These are phyloP conservation scores for Monoraphidium neglectum DNA, from an alignment of 139 green algal species.

Conservation along the genomic window DNA sequence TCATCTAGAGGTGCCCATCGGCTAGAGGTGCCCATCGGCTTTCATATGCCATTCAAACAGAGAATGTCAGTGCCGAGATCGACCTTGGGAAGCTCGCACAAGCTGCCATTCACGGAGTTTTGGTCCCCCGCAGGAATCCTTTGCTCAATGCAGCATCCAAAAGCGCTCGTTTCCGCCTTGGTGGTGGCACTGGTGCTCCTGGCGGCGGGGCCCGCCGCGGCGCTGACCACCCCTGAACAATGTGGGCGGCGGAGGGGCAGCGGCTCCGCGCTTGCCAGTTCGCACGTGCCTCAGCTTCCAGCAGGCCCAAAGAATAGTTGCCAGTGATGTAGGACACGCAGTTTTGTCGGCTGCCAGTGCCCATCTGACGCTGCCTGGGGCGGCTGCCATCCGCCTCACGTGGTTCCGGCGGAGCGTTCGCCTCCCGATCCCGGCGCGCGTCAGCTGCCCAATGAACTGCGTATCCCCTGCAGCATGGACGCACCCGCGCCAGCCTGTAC, in stretches of 20 bases:
- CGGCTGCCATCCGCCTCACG: background rate
- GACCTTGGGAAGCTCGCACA: no score
- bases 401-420: background rate
- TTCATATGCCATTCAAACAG: no score
- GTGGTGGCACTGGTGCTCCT: background rate
- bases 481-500: background rate
- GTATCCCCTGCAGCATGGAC: background rate
- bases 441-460: background rate
- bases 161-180: no score
- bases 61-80: no score
- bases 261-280: no score
- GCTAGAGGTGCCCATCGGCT: no score
- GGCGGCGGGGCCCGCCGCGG: background rate
- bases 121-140: no score
- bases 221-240: conserved; percentile 19
- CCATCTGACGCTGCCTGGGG: background rate
- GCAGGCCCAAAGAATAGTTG: background rate
- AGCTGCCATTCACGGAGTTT: no score
- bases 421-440: background rate
- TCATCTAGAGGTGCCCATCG: no score
- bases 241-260: background rate
- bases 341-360: background rate
- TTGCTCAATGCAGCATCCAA: no score
- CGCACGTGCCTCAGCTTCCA: background rate
- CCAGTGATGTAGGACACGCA: background rate